These are phyloP conservation scores for Epichloe festucae DNA, from an alignment of 2,329 filamentous ascomycete genomes.

Conservation along the genomic window DNA sequence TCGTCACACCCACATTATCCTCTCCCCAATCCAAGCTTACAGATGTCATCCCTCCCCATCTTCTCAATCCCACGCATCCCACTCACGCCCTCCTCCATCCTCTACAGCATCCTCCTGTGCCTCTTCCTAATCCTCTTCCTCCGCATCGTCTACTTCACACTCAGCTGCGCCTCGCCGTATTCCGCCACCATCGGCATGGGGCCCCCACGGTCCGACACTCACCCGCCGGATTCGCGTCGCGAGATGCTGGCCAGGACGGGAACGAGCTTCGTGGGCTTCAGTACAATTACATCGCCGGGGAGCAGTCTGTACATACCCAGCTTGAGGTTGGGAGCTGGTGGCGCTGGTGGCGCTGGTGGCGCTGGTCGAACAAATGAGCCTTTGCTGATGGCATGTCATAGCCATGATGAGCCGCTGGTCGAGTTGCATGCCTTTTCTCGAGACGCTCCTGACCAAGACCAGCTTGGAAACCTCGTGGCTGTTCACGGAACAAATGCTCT, in stretches of 20 bases:
- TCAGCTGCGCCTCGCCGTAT: not conserved
- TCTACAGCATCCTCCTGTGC: not conserved
- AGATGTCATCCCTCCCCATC: no score
- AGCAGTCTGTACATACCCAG: not conserved
- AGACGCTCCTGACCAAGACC: not conserved
- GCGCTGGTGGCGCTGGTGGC: not conserved
- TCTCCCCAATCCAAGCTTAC: no score
- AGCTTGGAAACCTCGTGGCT: not conserved
- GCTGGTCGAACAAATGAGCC: not conserved
- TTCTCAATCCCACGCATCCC: not conserved
- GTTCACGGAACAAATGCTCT: conserved; percentile 9
- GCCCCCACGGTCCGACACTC: not conserved
- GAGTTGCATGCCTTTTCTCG: not conserved
- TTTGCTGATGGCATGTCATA: not conserved
- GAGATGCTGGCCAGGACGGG: not conserved
- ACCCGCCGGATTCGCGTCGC: not conserved
- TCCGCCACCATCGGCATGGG: not conserved
- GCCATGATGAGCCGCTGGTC: not conserved
- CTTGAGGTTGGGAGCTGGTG: not conserved
- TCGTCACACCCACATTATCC: no score
- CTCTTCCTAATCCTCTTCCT: conserved; percentile 1
- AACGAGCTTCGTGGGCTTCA: not conserved
- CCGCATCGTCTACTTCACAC: conserved; percentile 1
- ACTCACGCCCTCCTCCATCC: not conserved
- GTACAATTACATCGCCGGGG: not conserved